Percentiles rank a stretch among this genome's conserved stretches.
Conservation (phyloP, 2,329 filamentous ascomycete species). For the Elsinoe australis region DNA sequence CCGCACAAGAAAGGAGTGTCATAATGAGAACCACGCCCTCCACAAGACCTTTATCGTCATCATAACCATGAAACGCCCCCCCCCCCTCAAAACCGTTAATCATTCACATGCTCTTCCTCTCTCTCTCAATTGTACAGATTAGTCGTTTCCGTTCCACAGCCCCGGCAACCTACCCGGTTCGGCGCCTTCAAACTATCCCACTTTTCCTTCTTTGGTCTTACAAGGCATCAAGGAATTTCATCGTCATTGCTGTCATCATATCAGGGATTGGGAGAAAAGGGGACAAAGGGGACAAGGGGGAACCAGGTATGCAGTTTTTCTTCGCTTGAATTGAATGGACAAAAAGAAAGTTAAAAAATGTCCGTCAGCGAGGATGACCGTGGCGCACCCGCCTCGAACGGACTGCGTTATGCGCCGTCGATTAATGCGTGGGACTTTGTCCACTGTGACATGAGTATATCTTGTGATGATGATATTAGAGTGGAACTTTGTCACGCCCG, state of each 20-base stretch:
- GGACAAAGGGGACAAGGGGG: background rate
- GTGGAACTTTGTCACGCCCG: conserved; percentile 15
- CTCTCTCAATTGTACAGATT: conserved; percentile 6
- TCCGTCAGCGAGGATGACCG: too few relatives aligned
- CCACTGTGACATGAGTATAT: background rate
- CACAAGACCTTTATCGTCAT: conserved; percentile 4
- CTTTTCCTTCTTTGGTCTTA: background rate
- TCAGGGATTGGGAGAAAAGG: background rate
- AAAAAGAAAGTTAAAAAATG: background rate
- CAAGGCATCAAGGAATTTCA: background rate
- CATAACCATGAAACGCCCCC: too few relatives aligned
- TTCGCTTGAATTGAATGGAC: conserved; percentile 3
- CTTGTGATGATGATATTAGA: conserved; percentile 4
- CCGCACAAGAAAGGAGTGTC: background rate
- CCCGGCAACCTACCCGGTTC: too few relatives aligned
- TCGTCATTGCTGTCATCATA: too few relatives aligned
- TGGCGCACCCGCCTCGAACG: too few relatives aligned
- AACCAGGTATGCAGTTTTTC: background rate
- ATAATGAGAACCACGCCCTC: conserved; percentile 16
- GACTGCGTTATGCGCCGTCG: background rate
- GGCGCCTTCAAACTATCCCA: too few relatives aligned
- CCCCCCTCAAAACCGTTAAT: too few relatives aligned
- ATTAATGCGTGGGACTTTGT: background rate
- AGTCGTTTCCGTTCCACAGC: too few relatives aligned
- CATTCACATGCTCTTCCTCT: too few relatives aligned